phyloP scores from a whole-genome alignment of 106 monocot species.

The Platanthera zijinensis region DNA sequence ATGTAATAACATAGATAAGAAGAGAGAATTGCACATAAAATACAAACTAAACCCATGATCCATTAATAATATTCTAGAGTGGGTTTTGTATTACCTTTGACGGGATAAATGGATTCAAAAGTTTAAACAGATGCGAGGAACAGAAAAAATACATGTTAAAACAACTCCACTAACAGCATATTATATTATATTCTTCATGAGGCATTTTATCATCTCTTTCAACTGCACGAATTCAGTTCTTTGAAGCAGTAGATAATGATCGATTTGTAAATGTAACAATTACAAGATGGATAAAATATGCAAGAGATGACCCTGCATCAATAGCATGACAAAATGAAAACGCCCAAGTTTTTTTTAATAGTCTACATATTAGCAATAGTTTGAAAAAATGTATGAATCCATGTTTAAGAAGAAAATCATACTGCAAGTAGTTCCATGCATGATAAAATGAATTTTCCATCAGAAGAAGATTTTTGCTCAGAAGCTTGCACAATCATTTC shows the following conservation, averaged over 20 bases:
- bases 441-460: conserved; percentile 37
- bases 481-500: conserved; percentile 59
- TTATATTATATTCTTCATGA: neutral
- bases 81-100: too few relatives aligned
- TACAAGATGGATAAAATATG: neutral
- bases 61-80: too few relatives aligned
- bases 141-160: neutral
- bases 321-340: neutral
- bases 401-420: conserved; percentile 11
- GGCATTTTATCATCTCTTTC: neutral
- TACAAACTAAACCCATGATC: too few relatives aligned
- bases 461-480: conserved; percentile 33
- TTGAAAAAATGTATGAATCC: neutral
- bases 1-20: neutral
- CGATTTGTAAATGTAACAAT: conserved; percentile 1
- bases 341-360: neutral
- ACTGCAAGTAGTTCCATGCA: conserved; percentile 91
- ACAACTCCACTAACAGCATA: neutral
- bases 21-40: neutral
- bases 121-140: neutral
- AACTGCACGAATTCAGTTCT: neutral
- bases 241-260: neutral
- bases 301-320: neutral
- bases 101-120: neutral
- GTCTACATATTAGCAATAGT: neutral